Evolutionary conservation across 805 yeast genomes (phyloP).

Genomic region (Nakazawaea holstii): DNA sequence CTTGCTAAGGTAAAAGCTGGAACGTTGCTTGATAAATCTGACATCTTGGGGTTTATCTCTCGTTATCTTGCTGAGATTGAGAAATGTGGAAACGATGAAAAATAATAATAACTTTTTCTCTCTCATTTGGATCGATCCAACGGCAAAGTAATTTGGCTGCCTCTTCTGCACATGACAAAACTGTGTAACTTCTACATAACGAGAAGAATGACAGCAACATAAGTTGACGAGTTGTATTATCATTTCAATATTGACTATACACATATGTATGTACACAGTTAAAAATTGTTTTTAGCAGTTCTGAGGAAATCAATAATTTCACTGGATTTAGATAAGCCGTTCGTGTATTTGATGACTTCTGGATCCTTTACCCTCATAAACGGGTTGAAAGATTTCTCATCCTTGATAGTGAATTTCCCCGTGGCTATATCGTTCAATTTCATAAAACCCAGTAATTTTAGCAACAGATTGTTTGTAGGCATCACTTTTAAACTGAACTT

Average conservation of each 20-base stretch:
- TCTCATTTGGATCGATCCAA: no score
- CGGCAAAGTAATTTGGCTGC: no score
- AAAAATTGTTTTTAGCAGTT: conserved; percentile 64
- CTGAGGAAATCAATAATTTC: conserved; percentile 72
- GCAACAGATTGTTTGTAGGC: conserved; percentile 44
- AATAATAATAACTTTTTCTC: no score
- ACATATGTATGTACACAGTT: conserved; percentile 10
- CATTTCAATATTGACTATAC: not conserved
- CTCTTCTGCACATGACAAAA: no score
- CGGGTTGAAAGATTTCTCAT: conserved; percentile 82
- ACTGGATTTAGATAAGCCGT: conserved; percentile 44
- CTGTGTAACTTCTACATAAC: no score
- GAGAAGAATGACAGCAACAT: no score
- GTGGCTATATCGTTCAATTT: conserved; percentile 65
- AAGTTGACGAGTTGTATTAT: no score
- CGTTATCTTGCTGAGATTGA: no score
- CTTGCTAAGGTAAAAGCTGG: conserved; percentile 20
- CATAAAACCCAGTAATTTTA: conserved; percentile 46
- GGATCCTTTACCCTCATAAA: conserved; percentile 78
- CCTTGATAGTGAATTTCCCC: conserved; percentile 78
- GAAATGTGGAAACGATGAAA: no score
- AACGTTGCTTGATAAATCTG: not conserved
- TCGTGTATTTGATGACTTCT: conserved; percentile 43
- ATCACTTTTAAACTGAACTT: conserved; percentile 68
- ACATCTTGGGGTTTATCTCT: conserved; percentile 3